Evolutionary conservation across 768 basidiomycete genomes (phyloP).

Genomic region (Leccinum subgranulosum): DNA sequence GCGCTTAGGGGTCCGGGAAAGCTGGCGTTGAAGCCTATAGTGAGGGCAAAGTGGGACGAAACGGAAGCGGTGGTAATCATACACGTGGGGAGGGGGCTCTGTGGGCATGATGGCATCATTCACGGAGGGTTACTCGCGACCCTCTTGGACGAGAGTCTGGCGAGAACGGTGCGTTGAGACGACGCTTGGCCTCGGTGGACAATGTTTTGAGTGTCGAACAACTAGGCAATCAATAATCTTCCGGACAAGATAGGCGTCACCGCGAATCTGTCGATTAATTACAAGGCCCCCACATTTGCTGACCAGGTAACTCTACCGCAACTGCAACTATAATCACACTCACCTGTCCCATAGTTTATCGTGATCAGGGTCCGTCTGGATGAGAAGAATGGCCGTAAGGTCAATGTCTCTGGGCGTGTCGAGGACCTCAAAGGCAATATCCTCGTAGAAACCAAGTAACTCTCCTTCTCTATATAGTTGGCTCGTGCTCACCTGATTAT

Average conservation of each 20-base stretch:
- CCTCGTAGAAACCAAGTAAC: constrained; percentile 80
- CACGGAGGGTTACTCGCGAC: constrained; percentile 94
- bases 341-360: constrained; percentile 57
- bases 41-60: constrained; percentile 74
- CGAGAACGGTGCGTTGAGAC: constrained; percentile 60
- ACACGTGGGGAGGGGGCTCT: constrained; percentile 83
- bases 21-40: constrained; percentile 76
- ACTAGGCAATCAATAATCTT: constrained; percentile 78
- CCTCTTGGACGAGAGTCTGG: constrained; percentile 80
- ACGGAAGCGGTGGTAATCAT: constrained; percentile 66
- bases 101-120: constrained; percentile 92
- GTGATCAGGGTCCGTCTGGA: constrained; percentile 69
- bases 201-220: constrained; percentile 3
- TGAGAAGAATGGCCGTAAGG: constrained; percentile 77
- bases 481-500: neutral
- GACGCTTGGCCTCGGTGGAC: neutral
- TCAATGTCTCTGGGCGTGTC: constrained; percentile 62
- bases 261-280: constrained; percentile 77
- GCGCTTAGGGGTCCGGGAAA: constrained; percentile 85
- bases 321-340: neutral
- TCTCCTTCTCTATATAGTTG: constrained; percentile 10
- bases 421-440: constrained; percentile 80
- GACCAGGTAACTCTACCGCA: constrained; percentile 56
- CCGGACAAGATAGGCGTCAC: constrained; percentile 93
- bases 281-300: constrained; percentile 83